phyloP scores from a whole-genome alignment of 305 asterid genomes.

The Fraxinus xanthoxyloides region DNA sequence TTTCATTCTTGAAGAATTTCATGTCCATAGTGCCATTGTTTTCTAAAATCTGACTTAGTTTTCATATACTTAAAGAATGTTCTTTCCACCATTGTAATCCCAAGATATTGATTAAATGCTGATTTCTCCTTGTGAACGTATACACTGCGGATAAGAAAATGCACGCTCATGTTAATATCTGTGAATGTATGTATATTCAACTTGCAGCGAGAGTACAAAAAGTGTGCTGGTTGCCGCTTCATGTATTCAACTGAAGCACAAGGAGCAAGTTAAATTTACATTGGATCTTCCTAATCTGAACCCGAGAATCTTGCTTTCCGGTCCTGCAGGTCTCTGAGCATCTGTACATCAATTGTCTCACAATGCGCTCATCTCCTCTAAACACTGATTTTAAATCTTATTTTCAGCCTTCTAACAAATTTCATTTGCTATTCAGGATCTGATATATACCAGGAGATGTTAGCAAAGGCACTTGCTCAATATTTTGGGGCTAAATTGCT shows the following conservation, averaged over 20 bases:
- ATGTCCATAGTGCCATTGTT: neutral
- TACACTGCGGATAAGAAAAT: constrained; percentile 2
- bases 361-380: neutral
- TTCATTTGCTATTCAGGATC: constrained; percentile 60
- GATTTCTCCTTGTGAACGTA: neutral
- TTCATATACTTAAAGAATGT: neutral
- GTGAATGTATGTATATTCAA: constrained; percentile 18
- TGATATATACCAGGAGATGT: constrained; percentile 86
- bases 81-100: constrained; percentile 1
- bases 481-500: constrained; percentile 84
- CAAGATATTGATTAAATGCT: neutral
- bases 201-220: constrained; percentile 80
- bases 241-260: constrained; percentile 71
- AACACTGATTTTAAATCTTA: constrained; percentile 15
- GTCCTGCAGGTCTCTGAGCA: constrained; percentile 75
- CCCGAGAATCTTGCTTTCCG: constrained; percentile 82
- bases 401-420: constrained; percentile 12
- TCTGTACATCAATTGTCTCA: neutral
- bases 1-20: neutral
- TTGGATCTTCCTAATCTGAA: constrained; percentile 75
- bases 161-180: constrained; percentile 12
- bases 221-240: constrained; percentile 77
- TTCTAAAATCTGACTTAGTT: neutral
- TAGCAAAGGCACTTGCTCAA: constrained; percentile 81
- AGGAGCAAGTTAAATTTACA: constrained; percentile 59